phyloP scores from a whole-genome alignment of 305 asterid genomes.

The Solanum hybrid region DNA sequence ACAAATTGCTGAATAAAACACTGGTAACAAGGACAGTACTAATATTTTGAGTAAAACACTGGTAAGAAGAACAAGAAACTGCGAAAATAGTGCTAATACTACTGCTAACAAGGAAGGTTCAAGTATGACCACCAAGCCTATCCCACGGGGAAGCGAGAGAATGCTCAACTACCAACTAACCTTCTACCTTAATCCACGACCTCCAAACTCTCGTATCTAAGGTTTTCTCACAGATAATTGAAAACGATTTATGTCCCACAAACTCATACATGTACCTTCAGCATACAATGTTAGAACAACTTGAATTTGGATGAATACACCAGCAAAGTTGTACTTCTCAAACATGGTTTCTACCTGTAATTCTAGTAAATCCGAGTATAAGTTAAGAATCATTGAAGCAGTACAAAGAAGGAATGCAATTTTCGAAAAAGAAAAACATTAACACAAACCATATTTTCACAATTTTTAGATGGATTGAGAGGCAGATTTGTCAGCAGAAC shows the following conservation, averaged over 20 bases:
- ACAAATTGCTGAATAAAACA: too few species aligned
- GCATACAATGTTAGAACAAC: too few species aligned
- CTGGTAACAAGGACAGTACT: too few species aligned
- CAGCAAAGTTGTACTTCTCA: constrained; percentile 86
- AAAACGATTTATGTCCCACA: background rate
- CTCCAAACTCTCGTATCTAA: too few species aligned
- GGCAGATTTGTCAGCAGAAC: constrained; percentile 79
- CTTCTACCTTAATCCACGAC: too few species aligned
- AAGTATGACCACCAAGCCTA: too few species aligned
- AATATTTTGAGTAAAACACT: too few species aligned
- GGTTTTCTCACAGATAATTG: background rate
- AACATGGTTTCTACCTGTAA: constrained; percentile 90
- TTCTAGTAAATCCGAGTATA: background rate
- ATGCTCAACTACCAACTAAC: too few species aligned
- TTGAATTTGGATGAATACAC: constrained; percentile 18
- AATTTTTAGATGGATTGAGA: constrained; percentile 82
- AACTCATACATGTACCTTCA: background rate
- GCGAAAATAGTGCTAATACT: too few species aligned
- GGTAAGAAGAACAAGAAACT: too few species aligned
- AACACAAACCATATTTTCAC: constrained; percentile 72
- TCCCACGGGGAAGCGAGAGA: too few species aligned
- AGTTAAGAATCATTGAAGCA: constrained; percentile 13
- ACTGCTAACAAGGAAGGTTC: too few species aligned
- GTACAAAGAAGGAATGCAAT: background rate
- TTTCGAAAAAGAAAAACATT: background rate